phyloP scores from a whole-genome alignment of 2,329 filamentous ascomycete genomes.

The Fusarium sp. region DNA sequence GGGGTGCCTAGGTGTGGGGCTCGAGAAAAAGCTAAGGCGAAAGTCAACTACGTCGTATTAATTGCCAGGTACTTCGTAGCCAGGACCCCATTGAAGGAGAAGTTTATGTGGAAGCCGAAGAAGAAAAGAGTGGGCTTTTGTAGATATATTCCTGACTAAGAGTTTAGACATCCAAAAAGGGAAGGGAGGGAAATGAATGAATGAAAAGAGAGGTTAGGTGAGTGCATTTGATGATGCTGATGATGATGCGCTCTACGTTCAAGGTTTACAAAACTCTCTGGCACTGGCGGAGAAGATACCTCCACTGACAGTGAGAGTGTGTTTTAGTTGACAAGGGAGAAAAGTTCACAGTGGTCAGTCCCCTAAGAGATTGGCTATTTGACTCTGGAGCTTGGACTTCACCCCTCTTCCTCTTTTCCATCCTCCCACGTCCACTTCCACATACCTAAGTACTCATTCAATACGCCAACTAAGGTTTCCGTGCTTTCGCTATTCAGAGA shows the following conservation, averaged over 20 bases:
- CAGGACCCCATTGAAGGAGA: too few relatives aligned
- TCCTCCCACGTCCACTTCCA: not conserved
- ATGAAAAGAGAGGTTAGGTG: not conserved
- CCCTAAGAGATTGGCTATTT: conserved; percentile 20
- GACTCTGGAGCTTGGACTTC: not conserved
- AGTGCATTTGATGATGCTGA: too few relatives aligned
- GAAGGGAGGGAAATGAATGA: conserved; percentile 11
- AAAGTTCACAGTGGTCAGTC: conserved; percentile 13
- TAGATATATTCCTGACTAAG: conserved; percentile 5
- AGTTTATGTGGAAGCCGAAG: conserved; percentile 10
- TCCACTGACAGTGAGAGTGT: conserved; percentile 31
- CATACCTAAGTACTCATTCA: not conserved
- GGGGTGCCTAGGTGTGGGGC: conserved; percentile 19
- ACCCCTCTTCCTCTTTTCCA: conserved; percentile 4
- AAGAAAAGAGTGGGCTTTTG: conserved; percentile 18
- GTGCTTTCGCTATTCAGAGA: conserved; percentile 18
- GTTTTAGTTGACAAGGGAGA: conserved; percentile 51
- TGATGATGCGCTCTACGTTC: not conserved
- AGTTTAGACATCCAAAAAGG: conserved; percentile 3
- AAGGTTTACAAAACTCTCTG: not conserved
- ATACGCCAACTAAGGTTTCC: not conserved
- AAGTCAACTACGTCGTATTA: conserved; percentile 31
- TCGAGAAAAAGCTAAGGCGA: conserved; percentile 26
- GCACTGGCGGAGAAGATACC: conserved; percentile 39
- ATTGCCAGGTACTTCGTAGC: conserved; percentile 24